Base-by-base conservation (phyloP, 306 rosid species). In the Citrullus amarus region DNA sequence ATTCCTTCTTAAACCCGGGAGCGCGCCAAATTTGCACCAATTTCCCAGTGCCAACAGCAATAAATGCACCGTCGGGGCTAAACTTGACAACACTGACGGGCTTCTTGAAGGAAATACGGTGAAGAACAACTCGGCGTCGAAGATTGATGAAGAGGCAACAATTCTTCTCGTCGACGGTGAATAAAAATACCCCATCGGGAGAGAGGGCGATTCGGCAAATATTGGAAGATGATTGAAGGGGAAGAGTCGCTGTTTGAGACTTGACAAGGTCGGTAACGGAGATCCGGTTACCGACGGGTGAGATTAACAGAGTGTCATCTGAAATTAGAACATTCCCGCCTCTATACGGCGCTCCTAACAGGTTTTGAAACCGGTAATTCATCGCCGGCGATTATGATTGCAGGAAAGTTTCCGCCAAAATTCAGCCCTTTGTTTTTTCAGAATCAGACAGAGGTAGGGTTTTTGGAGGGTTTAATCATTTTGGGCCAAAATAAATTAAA, bases 281-380 rank as follows among this genome's bases (percentile, higher is more conserved):
- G 15, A 95, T 85, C 14, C 97, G 82, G 81, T 95, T 95, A 65
- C 99, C 97, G 54, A 92, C 87, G n/a, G 97, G 99, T 30, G 99
- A 92, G 77, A 95, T 82, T 36, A 95, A 84, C 65, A 83, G 81
- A 2, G 88, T 85, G 84, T 91, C 88, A 84, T 85, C 88, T 30
- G 91, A 80, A 81, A 95, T 80, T 5, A 90, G 84, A 8, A 78
- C 83, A 84, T 92, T 91, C 62, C 99, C 98, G 5, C 98, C 98
- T 78, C 98, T 80, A 89, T 92, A 94, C 3, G 99, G 99, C 36
- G 97, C 97, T 68, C 99, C 97, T 1, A 95, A 90, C 17, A 95
- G 97, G 68, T 95, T 95, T 62, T 91, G 96, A 85, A 95, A 92
- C 79, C 92, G 74, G 90, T 83, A 95, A 80, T 95, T 92, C 99